Percentiles rank a stretch among this genome's conserved stretches.
Conservation (phyloP, 352 stramenopile genomes). For the Globisporangium canariense region DNA sequence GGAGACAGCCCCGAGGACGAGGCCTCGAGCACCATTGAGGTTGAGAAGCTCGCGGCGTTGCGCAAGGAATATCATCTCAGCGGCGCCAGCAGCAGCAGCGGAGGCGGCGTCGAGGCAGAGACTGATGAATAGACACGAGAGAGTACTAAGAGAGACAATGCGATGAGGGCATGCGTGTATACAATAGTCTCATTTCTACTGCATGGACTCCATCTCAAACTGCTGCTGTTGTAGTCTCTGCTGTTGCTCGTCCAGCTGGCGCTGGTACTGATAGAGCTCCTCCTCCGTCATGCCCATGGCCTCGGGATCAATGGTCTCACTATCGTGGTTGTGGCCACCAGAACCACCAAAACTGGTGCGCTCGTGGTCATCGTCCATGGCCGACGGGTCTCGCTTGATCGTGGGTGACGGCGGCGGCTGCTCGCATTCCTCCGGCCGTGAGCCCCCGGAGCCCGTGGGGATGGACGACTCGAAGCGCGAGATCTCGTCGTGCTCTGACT, state of each 20-base stretch:
- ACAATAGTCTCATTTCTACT: slow-evolving; percentile 5
- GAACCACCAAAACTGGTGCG: neutral
- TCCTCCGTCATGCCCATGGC: slow-evolving; percentile 10
- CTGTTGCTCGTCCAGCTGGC: slow-evolving; percentile 15
- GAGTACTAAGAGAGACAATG: neutral
- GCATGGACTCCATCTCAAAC: slow-evolving; percentile 19
- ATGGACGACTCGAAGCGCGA: slow-evolving; percentile 81
- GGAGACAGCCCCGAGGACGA: slow-evolving; percentile 22
- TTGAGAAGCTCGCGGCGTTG: slow-evolving; percentile 31
- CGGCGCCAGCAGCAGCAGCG: slow-evolving; percentile 55
- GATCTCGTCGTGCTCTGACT: slow-evolving; percentile 79
- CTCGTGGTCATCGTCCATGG: slow-evolving; percentile 9
- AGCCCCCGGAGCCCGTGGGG: slow-evolving; percentile 21
- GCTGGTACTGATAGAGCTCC: slow-evolving; percentile 6
- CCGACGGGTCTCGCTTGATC: slow-evolving; percentile 74
- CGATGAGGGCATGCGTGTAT: neutral
- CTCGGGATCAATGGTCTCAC: slow-evolving; percentile 3
- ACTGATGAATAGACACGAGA: slow-evolving; percentile 8
- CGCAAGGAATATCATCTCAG: slow-evolving; percentile 53
- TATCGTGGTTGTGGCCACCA: slow-evolving; percentile 1
- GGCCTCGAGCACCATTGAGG: slow-evolving; percentile 13
- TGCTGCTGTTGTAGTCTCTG: slow-evolving; percentile 6
- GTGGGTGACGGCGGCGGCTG: slow-evolving; percentile 68
- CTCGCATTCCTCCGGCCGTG: slow-evolving; percentile 62
- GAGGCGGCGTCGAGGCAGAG: slow-evolving; percentile 25